These are phyloP conservation scores for Jackrogersella multiformis DNA, from an alignment of 495 filamentous ascomycete genomes.

Conservation along the genomic window DNA sequence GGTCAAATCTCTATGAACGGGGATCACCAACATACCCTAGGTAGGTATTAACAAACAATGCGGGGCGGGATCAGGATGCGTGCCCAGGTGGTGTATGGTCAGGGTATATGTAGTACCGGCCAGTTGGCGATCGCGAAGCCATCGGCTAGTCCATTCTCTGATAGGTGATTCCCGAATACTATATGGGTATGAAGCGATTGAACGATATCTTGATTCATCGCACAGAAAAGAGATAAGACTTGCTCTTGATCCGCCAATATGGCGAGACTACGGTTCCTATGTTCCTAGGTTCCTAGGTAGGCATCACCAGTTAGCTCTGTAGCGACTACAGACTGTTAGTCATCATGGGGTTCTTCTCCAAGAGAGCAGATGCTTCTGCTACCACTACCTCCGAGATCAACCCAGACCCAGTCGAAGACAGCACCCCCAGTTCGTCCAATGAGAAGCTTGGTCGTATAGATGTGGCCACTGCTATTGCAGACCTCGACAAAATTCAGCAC, in stretches of 20 bases:
- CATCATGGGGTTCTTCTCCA: slow-evolving; percentile 34
- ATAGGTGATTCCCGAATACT: slow-evolving; percentile 26
- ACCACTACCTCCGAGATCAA: slow-evolving; percentile 26
- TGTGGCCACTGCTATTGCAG: slow-evolving; percentile 31
- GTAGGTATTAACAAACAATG: not conserved
- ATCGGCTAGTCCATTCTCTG: slow-evolving; percentile 11
- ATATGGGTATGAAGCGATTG: slow-evolving; percentile 6
- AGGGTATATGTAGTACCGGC: slow-evolving; percentile 18
- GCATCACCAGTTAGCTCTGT: not conserved
- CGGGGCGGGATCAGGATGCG: slow-evolving; percentile 15
- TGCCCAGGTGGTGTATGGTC: no score
- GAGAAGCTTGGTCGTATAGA: slow-evolving; percentile 37
- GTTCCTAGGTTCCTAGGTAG: no score
- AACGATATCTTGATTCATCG: slow-evolving; percentile 2
- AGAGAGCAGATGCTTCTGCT: slow-evolving; percentile 16
- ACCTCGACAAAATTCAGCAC: slow-evolving; percentile 43
- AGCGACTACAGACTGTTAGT: not conserved
- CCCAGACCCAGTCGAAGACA: slow-evolving; percentile 3
- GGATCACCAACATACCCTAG: slow-evolving; percentile 6
- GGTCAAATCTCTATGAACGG: no score
- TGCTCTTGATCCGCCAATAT: slow-evolving; percentile 9
- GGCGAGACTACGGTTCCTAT: not conserved
- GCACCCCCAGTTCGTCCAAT: slow-evolving; percentile 21
- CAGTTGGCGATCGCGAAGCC: slow-evolving; percentile 10
- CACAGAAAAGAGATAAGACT: slow-evolving; percentile 31